Base-by-base conservation (phyloP, 108 stramenopile genomes). In the Nitzschia palea region DNA sequence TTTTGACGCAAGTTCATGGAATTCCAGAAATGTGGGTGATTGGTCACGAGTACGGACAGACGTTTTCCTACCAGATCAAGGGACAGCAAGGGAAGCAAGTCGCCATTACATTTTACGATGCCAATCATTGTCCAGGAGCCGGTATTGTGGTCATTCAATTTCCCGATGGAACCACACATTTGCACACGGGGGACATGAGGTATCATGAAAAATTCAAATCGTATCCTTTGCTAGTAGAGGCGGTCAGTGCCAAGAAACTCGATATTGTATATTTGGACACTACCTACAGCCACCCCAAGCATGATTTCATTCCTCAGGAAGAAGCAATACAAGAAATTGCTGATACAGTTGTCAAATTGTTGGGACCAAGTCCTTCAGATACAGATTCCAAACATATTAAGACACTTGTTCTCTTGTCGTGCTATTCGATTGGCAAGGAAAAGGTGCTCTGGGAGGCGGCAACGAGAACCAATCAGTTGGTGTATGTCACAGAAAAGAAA, bases 361-460 rank as follows among this genome's bases (percentile, higher is more conserved):
- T 84, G 9, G 64, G 55, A 1, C 33, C 53, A 2, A 15, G 27
- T 2, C 29, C 44, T n/a, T 3, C 8, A 43, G 33, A 45, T 22
- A n/a, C 36, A 20, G 47, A 48, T n/a, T 5, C 9, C 15, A 61
- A 42, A 43, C 8, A 4, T 8, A n/a, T 20, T 26, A 54, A 70
- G 33, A 81, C 80, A 10, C 67, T 88, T 15, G 70, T 88, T 30
- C 31, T 88, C 34, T 67, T 88, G n/a, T 83, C 81, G 2, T 83
- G 83, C 40, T 88, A 88, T 55, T 78, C 73, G 14, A 88, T 88
- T 34, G 87, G 87, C 0, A 88, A 88, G 56, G 87, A 88, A 70
- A 84, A 82, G 42, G 74, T 85, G 2, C 52, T 88, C 32, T 88
- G 76, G 70, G 70, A 71, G 55, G 74, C 67, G 15, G 59, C 74